Conservation (phyloP, 768 basidiomycete genomes). For the Tulasnella sp. region DNA sequence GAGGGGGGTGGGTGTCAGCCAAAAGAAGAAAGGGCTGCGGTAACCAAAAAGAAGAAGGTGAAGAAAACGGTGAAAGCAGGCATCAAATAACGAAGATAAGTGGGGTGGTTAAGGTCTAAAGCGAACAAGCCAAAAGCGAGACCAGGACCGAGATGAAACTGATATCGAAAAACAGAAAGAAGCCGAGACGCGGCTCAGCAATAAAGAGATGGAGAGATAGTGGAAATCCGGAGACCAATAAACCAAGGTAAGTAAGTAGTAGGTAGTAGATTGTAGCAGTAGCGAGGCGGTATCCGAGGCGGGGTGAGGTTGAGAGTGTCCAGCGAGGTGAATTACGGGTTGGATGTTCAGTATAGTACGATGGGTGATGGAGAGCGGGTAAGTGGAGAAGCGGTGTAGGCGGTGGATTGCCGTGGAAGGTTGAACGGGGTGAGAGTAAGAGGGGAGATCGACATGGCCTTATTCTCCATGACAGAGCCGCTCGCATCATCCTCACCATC, state of each 20-base stretch:
- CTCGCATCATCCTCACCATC: not conserved
- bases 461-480: too few species aligned
- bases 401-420: not conserved
- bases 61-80: not conserved
- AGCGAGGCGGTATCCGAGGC: not conserved
- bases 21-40: not conserved
- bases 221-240: not conserved
- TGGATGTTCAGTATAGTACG: constrained; percentile 1
- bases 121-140: not conserved
- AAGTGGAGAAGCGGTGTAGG: not conserved
- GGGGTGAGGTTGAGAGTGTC: not conserved
- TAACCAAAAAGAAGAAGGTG: not conserved
- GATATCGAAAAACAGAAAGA: too few species aligned
- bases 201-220: not conserved
- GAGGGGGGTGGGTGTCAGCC: not conserved
- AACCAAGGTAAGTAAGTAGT: not conserved
- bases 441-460: too few species aligned
- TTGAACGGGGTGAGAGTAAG: constrained; percentile 1
- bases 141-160: not conserved
- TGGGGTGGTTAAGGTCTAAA: not conserved
- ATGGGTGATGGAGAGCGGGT: too few species aligned
- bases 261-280: not conserved
- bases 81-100: too few species aligned
- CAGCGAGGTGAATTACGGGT: not conserved
- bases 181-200: too few species aligned